Percentiles rank a stretch among this genome's conserved stretches.
These are phyloP conservation scores for Trichothecium roseum DNA, from an alignment of 2,329 filamentous ascomycete genomes.

Conservation along the genomic window DNA sequence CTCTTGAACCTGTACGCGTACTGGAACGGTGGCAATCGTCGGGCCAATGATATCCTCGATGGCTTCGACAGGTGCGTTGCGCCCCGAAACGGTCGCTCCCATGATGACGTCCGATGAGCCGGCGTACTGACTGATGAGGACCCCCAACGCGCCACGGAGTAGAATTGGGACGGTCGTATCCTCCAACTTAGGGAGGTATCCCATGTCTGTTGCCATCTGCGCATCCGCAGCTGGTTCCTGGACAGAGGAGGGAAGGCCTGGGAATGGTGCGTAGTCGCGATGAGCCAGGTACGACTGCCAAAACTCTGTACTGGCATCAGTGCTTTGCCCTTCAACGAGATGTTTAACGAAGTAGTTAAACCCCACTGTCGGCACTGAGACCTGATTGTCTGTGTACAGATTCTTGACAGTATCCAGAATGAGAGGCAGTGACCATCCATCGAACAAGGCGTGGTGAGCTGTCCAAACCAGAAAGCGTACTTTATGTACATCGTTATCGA, in stretches of 20 bases:
- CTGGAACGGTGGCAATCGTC: slow-evolving; percentile 12
- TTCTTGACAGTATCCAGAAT: slow-evolving; percentile 28
- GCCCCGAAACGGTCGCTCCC: slow-evolving; percentile 11
- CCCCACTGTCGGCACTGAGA: slow-evolving; percentile 11
- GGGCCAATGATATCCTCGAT: slow-evolving; percentile 12
- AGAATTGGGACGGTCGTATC: slow-evolving; percentile 9
- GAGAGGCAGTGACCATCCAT: slow-evolving; percentile 37
- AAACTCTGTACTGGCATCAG: slow-evolving; percentile 23
- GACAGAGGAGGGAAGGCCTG: slow-evolving; percentile 12
- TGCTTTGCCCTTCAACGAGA: slow-evolving; percentile 13
- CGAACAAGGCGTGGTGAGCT: slow-evolving; percentile 33
- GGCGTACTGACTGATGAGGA: slow-evolving; percentile 24
- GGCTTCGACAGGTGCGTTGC: slow-evolving; percentile 9
- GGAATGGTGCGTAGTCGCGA: slow-evolving; percentile 28
- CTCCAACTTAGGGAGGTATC: background rate
- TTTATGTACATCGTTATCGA: background rate
- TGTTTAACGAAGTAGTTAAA: slow-evolving; percentile 32
- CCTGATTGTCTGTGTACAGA: slow-evolving; percentile 13
- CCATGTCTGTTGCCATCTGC: background rate
- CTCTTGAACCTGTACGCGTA: slow-evolving; percentile 15
- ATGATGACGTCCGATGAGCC: slow-evolving; percentile 18
- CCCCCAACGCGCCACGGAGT: slow-evolving; percentile 12
- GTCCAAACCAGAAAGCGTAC: slow-evolving; percentile 11
- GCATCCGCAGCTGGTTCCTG: slow-evolving; percentile 1
- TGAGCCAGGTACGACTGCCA: slow-evolving; percentile 21